A percentile compares a stretch with the other conserved stretches of the same genome.
Evolutionary conservation across 129 eudicot species (phyloP).

Genomic region (Tagetes patula): DNA sequence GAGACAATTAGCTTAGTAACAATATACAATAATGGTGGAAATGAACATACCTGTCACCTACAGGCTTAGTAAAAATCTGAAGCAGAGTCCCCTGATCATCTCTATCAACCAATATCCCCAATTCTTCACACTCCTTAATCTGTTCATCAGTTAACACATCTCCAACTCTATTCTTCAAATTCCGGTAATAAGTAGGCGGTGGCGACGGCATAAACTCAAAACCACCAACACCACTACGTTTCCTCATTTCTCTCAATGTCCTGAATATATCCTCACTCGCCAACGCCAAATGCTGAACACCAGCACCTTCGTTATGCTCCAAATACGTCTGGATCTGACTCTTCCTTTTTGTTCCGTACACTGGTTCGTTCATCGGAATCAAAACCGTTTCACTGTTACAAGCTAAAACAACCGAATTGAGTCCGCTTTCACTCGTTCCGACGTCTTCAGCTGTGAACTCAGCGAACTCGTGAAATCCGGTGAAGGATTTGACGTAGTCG

Average conservation of each 20-base stretch:
- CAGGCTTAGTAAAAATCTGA: slow-evolving; percentile 93
- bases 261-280: slow-evolving; percentile 66
- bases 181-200: slow-evolving; percentile 85
- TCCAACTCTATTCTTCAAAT: slow-evolving; percentile 66
- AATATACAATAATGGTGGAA: neutral
- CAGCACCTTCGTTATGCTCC: slow-evolving; percentile 94
- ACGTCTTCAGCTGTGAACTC: slow-evolving; percentile 94
- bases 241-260: slow-evolving; percentile 92
- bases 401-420: slow-evolving; percentile 81
- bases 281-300: slow-evolving; percentile 91
- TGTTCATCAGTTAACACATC: slow-evolving; percentile 84
- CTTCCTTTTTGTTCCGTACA: slow-evolving; percentile 81
- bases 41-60: slow-evolving; percentile 78
- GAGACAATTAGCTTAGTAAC: no score
- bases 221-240: slow-evolving; percentile 76
- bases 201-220: slow-evolving; percentile 98
- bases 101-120: slow-evolving; percentile 91
- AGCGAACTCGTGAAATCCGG: slow-evolving; percentile 94
- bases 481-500: slow-evolving; percentile 64
- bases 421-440: slow-evolving; percentile 85
- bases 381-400: slow-evolving; percentile 74
- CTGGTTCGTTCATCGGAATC: slow-evolving; percentile 85
- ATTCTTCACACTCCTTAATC: slow-evolving; percentile 83
- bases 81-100: slow-evolving; percentile 99
- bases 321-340: slow-evolving; percentile 92